Evolutionary conservation across 148 eudicot species (phyloP).

Genomic region (Camellia japonica): DNA sequence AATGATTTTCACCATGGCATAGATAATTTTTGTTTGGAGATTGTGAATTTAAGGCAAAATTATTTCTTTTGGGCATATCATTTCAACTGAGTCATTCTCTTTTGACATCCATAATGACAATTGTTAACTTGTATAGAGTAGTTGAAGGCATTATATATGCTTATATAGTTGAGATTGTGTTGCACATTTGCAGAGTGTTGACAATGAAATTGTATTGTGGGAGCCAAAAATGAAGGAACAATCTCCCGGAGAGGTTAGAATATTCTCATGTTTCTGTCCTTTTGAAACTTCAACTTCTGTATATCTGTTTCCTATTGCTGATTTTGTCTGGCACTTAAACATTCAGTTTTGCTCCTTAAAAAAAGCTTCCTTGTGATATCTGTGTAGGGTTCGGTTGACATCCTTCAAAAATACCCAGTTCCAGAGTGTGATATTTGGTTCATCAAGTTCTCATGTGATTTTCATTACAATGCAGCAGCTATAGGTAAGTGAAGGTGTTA

Average conservation of each 20-base stretch:
- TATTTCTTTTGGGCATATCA: not conserved
- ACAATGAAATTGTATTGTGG: conserved; percentile 93
- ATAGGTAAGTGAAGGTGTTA: conserved; percentile 46
- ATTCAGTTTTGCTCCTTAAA: not conserved
- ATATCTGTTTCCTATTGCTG: not conserved
- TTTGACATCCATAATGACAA: not conserved
- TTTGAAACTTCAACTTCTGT: not conserved
- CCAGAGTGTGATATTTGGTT: conserved; percentile 99
- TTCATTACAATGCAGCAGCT: conserved; percentile 74
- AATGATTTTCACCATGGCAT: not conserved
- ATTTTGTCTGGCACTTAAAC: not conserved
- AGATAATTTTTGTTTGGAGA: not conserved
- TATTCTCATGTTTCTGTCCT: conserved; percentile 4
- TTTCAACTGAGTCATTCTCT: not conserved
- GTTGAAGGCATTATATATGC: not conserved
- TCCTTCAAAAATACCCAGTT: conserved; percentile 88
- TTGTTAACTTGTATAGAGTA: too few relatives aligned
- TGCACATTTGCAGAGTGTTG: conserved; percentile 69
- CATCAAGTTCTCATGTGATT: conserved; percentile 94
- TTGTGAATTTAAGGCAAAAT: not conserved
- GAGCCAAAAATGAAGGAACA: conserved; percentile 97
- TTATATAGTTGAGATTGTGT: conserved; percentile 5
- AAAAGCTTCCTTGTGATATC: not conserved
- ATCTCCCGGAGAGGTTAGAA: conserved; percentile 97
- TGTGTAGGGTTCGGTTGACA: conserved; percentile 80